A percentile compares a stretch with the other conserved stretches of the same genome.
Evolutionary conservation across 1,284 basidiomycete species (phyloP).

Genomic region (Irpex sp.): DNA sequence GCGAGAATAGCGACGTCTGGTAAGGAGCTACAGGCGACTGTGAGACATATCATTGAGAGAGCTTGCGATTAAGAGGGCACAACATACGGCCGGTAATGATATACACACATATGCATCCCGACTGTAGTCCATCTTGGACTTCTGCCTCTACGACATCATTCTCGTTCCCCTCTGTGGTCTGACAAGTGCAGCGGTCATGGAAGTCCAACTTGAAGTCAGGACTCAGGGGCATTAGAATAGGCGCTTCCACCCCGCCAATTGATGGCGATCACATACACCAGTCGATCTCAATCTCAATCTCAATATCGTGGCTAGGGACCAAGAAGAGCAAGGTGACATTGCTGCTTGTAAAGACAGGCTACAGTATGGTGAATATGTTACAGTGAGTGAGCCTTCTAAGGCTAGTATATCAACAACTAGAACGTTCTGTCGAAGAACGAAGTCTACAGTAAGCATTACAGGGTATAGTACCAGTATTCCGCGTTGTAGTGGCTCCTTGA

Average conservation of each 20-base stretch:
- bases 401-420: background rate
- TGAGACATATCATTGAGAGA: too few species aligned
- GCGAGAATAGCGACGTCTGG: too few species aligned
- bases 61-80: too few species aligned
- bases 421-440: constrained; percentile 10
- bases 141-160: too few species aligned
- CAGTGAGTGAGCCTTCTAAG: background rate
- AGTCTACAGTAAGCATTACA: background rate
- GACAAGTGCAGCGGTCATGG: too few species aligned
- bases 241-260: background rate
- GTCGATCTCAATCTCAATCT: background rate
- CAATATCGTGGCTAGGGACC: background rate
- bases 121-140: too few species aligned
- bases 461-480: background rate
- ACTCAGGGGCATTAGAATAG: too few species aligned
- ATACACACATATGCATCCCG: too few species aligned
- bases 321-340: background rate
- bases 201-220: too few species aligned
- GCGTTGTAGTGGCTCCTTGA: background rate
- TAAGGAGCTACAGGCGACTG: too few species aligned
- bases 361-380: background rate
- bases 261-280: background rate
- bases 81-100: too few species aligned
- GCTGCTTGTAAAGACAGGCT: background rate
- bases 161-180: too few species aligned